A percentile compares a stretch with the other conserved stretches of the same genome.
These are phyloP conservation scores for Colletotrichum liaoningense DNA, from an alignment of 2,329 filamentous ascomycete genomes.

Conservation along the genomic window DNA sequence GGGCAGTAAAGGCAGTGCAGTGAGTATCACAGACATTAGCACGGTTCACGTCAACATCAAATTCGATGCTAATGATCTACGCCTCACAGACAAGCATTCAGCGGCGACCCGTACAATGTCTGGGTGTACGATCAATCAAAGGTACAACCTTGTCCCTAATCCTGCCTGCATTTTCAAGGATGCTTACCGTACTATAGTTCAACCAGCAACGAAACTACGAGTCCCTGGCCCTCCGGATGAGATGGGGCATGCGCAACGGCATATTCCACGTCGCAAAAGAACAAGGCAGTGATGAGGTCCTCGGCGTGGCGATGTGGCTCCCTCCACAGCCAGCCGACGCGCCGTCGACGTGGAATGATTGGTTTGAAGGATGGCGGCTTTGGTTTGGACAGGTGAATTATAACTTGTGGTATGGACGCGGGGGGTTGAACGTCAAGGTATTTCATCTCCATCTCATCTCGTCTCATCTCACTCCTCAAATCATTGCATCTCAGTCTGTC, in stretches of 20 bases:
- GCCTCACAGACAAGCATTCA: conserved; percentile 63
- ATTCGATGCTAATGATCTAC: not conserved
- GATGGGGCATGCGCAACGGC: conserved; percentile 76
- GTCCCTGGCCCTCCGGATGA: conserved; percentile 73
- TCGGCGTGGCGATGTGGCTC: conserved; percentile 81
- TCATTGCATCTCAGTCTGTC: no score
- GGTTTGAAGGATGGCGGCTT: conserved; percentile 73
- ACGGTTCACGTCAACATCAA: no score
- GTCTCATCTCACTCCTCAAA: no score
- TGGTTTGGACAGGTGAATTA: conserved; percentile 74
- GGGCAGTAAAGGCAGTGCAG: conserved; percentile 74
- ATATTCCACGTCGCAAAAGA: conserved; percentile 79
- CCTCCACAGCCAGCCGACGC: conserved; percentile 61
- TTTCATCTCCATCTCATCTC: not conserved
- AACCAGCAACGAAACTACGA: conserved; percentile 69
- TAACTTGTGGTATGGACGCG: conserved; percentile 76
- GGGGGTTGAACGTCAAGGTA: conserved; percentile 72
- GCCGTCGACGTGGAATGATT: conserved; percentile 69
- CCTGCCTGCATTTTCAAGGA: no score
- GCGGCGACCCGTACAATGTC: conserved; percentile 73
- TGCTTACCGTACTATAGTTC: conserved; percentile 56
- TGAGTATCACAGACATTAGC: conserved; percentile 27
- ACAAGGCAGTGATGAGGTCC: conserved; percentile 61
- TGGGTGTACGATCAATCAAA: conserved; percentile 73
- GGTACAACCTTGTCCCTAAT: conserved; percentile 40